These are phyloP conservation scores for Murraya paniculata DNA, from an alignment of 345 rosid genomes.

Conservation along the genomic window DNA sequence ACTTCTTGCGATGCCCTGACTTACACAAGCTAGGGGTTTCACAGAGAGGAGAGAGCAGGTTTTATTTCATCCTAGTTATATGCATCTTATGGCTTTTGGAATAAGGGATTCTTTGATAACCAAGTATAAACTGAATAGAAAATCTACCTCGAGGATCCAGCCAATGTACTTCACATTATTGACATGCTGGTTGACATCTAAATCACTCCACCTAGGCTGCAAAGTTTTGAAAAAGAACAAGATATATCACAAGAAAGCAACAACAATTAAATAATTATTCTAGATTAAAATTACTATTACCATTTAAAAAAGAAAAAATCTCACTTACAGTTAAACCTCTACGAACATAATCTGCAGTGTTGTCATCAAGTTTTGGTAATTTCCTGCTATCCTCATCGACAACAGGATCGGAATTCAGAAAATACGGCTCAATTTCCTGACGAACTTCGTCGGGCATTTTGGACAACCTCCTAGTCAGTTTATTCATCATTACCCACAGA, in stretches of 20 bases:
- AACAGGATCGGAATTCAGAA: constrained; percentile 67
- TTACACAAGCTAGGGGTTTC: no score
- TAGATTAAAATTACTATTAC: neutral
- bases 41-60: no score
- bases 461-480: constrained; percentile 83
- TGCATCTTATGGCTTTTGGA: no score
- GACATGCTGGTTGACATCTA: constrained; percentile 98
- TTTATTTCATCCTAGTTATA: no score
- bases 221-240: constrained; percentile 11
- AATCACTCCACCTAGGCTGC: constrained; percentile 96
- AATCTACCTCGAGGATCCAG: constrained; percentile 89
- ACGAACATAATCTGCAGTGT: constrained; percentile 63
- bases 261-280: neutral
- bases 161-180: constrained; percentile 97
- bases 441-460: constrained; percentile 93
- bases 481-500: constrained; percentile 99
- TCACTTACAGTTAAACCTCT: constrained; percentile 82
- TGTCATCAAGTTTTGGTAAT: constrained; percentile 79
- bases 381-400: constrained; percentile 84
- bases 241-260: neutral
- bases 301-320: neutral
- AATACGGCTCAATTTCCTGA: constrained; percentile 75
- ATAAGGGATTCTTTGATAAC: neutral
- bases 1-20: neutral
- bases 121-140: neutral